These are phyloP conservation scores for Chalciporus chontae DNA, from an alignment of 768 basidiomycete genomes.

Conservation along the genomic window DNA sequence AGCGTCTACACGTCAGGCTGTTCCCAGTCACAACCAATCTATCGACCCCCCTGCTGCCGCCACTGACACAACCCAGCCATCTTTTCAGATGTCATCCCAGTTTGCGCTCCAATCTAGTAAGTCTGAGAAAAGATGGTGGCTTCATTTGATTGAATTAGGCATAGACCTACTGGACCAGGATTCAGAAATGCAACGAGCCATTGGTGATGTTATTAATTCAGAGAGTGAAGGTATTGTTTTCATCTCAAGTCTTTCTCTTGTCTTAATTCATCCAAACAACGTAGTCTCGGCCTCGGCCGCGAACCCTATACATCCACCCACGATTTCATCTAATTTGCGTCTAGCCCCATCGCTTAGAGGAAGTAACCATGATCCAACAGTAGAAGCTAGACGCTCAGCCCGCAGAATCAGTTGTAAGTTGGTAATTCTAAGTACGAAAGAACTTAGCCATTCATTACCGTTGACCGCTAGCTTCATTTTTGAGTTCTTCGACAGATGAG, in stretches of 20 bases:
- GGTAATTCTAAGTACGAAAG: not conserved
- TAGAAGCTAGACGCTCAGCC: conserved; percentile 7
- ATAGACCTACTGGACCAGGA: conserved; percentile 67
- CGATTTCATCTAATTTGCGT: conserved; percentile 7
- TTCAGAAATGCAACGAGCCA: conserved; percentile 67
- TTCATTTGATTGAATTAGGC: conserved; percentile 3
- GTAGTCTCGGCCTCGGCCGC: conserved; percentile 14
- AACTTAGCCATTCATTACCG: not conserved
- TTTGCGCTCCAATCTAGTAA: conserved; percentile 53
- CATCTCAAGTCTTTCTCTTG: not conserved
- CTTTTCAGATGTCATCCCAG: conserved; percentile 54
- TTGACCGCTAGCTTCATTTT: conserved; percentile 26
- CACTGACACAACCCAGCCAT: conserved; percentile 51
- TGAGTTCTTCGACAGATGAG: conserved; percentile 21
- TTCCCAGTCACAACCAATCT: conserved; percentile 29
- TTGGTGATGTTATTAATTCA: conserved; percentile 53
- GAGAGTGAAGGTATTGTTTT: conserved; percentile 36
- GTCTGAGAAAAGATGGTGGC: conserved; percentile 12
- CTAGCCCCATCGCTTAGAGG: conserved; percentile 14
- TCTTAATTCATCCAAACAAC: not conserved
- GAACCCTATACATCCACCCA: conserved; percentile 3
- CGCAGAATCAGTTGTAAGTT: conserved; percentile 19
- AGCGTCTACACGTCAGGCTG: conserved; percentile 13
- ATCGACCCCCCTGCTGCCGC: conserved; percentile 44
- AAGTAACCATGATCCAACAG: conserved; percentile 1